Conservation (phyloP, 1,284 basidiomycete genomes). For the Limonomyces culmigenus region DNA sequence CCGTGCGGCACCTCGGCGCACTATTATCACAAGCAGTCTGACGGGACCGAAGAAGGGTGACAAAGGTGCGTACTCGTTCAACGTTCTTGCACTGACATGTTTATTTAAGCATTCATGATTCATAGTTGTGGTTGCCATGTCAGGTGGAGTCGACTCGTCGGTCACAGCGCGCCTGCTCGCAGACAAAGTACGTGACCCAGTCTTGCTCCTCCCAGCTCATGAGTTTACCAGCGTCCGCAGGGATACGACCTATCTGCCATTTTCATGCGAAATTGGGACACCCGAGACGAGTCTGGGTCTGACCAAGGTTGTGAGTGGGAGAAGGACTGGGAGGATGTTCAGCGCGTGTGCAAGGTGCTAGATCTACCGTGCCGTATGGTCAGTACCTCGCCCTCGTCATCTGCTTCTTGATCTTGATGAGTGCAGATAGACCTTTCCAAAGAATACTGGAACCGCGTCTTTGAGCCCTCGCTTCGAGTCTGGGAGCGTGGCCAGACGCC, state of each 20-base stretch:
- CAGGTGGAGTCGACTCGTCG: constrained; percentile 91
- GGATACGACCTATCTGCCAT: constrained; percentile 74
- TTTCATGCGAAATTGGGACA: constrained; percentile 95
- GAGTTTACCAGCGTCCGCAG: too few species aligned
- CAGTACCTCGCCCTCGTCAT: too few species aligned
- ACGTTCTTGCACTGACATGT: neutral
- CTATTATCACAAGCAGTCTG: neutral
- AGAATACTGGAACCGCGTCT: constrained; percentile 83
- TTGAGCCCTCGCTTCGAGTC: constrained; percentile 60
- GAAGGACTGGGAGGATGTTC: constrained; percentile 86
- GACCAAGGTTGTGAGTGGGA: constrained; percentile 88
- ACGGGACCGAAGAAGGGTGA: constrained; percentile 28
- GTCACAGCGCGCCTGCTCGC: constrained; percentile 66
- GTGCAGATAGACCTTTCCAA: constrained; percentile 62
- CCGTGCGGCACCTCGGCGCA: neutral
- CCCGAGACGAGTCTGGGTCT: constrained; percentile 48
- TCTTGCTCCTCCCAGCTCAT: neutral
- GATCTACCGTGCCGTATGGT: constrained; percentile 59
- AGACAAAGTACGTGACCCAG: constrained; percentile 29
- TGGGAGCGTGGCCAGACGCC: constrained; percentile 76
- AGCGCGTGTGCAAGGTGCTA: constrained; percentile 53
- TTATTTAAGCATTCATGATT: neutral
- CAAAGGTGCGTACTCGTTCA: constrained; percentile 20
- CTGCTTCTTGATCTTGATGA: too few species aligned
- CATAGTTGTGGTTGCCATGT: constrained; percentile 82